Percentiles rank a stretch among this genome's conserved stretches.
These are phyloP conservation scores for Coemansia sp. DNA, from an alignment of 192 early-diverging fungal species.

Conservation along the genomic window DNA sequence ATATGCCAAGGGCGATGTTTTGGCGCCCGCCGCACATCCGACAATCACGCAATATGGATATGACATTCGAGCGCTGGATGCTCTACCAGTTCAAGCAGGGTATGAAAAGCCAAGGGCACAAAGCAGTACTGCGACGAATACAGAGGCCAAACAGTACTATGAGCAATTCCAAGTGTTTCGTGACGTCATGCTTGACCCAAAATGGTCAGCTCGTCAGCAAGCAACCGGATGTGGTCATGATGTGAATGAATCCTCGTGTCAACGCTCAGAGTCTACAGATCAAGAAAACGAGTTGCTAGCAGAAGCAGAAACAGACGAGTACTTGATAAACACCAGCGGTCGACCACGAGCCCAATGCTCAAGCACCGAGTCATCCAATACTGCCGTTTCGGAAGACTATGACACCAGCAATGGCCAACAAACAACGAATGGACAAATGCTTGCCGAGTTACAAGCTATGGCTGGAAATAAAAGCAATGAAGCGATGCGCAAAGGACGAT, in stretches of 20 bases:
- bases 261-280: not conserved
- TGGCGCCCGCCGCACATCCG: conserved; percentile 20
- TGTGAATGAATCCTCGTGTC: not conserved
- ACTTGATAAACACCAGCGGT: not conserved
- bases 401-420: not conserved
- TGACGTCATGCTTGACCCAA: conserved; percentile 28
- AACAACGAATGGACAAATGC: not conserved
- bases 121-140: not conserved
- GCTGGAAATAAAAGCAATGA: not conserved
- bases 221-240: not conserved
- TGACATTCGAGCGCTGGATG: conserved; percentile 26
- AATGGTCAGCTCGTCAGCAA: conserved; percentile 9
- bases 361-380: conserved; percentile 20
- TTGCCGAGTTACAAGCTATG: not conserved
- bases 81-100: conserved; percentile 24
- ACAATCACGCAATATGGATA: conserved; percentile 29
- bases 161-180: conserved; percentile 37
- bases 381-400: conserved; percentile 6
- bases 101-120: conserved; percentile 7
- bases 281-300: not conserved
- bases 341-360: conserved; percentile 2
- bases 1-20: conserved; percentile 23
- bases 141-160: conserved; percentile 31
- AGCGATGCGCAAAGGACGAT: not conserved
- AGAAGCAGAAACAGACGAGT: not conserved